These are phyloP conservation scores for Mortierella sp. DNA, from an alignment of 371 early-diverging fungal species.

Conservation along the genomic window DNA sequence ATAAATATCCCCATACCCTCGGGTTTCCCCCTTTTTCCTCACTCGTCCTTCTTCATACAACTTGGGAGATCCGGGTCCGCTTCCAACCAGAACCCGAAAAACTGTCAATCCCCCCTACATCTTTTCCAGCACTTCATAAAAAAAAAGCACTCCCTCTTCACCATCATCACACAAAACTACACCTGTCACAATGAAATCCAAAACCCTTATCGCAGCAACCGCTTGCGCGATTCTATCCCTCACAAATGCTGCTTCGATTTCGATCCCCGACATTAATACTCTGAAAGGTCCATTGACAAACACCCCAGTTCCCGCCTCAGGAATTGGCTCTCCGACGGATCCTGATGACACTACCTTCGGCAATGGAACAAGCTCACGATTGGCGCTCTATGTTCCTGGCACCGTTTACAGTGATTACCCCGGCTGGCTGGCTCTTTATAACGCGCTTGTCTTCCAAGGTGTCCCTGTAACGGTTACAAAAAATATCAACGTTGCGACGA, in stretches of 20 bases:
- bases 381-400: conserved; percentile 31
- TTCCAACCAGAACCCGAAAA: too few species aligned
- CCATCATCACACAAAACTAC: background rate
- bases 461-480: conserved; percentile 36
- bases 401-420: conserved; percentile 28
- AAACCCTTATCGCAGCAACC: conserved; percentile 9
- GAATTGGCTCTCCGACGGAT: conserved; percentile 22
- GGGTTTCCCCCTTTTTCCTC: too few species aligned
- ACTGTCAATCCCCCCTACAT: too few species aligned
- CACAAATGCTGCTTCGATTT: background rate
- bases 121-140: too few species aligned
- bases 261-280: conserved; percentile 10
- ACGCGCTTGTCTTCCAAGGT: conserved; percentile 37
- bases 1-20: too few species aligned
- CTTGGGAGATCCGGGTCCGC: too few species aligned
- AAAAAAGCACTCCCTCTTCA: background rate
- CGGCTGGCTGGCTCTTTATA: conserved; percentile 32
- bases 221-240: conserved; percentile 5
- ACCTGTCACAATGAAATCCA: conserved; percentile 6
- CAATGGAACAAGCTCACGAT: conserved; percentile 22
- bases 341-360: conserved; percentile 18
- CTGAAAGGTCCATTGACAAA: conserved; percentile 18
- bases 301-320: conserved; percentile 21
- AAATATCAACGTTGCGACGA: conserved; percentile 18
- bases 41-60: too few species aligned